These are phyloP conservation scores for Periconia digitata DNA, from an alignment of 2,329 filamentous ascomycete species.

Conservation along the genomic window DNA sequence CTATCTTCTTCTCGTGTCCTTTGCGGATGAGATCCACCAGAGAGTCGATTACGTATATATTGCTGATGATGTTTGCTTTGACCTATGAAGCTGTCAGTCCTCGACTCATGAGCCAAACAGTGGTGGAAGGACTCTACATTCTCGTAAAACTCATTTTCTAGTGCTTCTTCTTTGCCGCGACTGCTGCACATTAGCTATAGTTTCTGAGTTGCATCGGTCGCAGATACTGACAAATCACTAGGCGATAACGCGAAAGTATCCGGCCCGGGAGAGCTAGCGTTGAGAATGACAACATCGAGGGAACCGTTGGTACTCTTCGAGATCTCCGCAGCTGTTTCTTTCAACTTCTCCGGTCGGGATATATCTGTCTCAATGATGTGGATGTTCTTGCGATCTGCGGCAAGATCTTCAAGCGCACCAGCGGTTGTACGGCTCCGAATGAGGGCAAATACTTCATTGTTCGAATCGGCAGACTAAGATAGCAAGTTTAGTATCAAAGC, in stretches of 20 bases:
- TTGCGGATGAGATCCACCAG: constrained; percentile 56
- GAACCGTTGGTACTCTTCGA: constrained; percentile 11
- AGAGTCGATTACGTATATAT: constrained; percentile 55
- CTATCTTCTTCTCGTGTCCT: constrained; percentile 56
- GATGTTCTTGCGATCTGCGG: constrained; percentile 14
- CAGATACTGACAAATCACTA: neutral
- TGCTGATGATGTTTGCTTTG: constrained; percentile 53
- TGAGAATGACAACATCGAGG: constrained; percentile 17
- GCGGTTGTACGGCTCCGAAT: constrained; percentile 14
- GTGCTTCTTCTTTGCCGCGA: constrained; percentile 23
- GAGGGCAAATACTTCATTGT: constrained; percentile 17
- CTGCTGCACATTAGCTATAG: constrained; percentile 4
- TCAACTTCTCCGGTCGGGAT: constrained; percentile 8
- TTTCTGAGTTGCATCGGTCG: neutral
- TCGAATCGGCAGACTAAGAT: constrained; percentile 11
- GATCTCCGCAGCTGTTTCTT: constrained; percentile 11
- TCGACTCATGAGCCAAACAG: constrained; percentile 19
- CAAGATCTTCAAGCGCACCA: constrained; percentile 13
- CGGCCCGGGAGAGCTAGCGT: constrained; percentile 13
- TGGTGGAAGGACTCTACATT: constrained; percentile 18
- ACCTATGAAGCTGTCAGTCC: constrained; percentile 30
- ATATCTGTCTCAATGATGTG: constrained; percentile 14
- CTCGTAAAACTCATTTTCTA: constrained; percentile 33
- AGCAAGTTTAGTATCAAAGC: constrained; percentile 4
- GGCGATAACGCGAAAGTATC: constrained; percentile 11